A percentile compares a stretch with the other conserved stretches of the same genome.
These are phyloP conservation scores for Escallonia herrerae DNA, from an alignment of 129 eudicot species.

Conservation along the genomic window DNA sequence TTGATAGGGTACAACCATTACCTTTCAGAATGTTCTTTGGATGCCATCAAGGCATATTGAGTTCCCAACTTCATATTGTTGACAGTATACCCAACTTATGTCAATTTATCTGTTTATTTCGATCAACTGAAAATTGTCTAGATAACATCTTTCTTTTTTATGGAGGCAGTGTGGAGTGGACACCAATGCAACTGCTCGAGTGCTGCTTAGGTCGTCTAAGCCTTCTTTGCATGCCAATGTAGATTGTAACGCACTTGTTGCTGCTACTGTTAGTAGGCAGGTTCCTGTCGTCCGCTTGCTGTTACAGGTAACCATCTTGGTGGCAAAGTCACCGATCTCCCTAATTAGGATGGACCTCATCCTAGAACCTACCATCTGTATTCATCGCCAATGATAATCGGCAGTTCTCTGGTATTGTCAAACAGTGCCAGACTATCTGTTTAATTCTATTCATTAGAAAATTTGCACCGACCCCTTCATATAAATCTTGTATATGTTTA, in stretches of 20 bases:
- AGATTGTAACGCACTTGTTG: conserved; percentile 71
- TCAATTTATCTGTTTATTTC: too few relatives aligned
- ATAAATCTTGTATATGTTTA: too few relatives aligned
- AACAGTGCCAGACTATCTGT: background rate
- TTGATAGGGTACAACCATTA: too few relatives aligned
- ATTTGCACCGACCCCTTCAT: background rate
- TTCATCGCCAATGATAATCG: too few relatives aligned
- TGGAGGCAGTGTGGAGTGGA: conserved; percentile 67
- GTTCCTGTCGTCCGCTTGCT: conserved; percentile 46
- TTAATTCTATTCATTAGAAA: background rate
- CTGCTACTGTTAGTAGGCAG: conserved; percentile 72
- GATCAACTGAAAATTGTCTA: background rate
- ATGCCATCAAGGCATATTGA: too few relatives aligned
- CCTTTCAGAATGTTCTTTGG: too few relatives aligned
- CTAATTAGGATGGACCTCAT: too few relatives aligned
- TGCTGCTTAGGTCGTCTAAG: conserved; percentile 80
- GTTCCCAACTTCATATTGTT: too few relatives aligned
- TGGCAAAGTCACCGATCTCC: background rate
- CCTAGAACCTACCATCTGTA: too few relatives aligned
- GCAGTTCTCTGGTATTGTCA: background rate
- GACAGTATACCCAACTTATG: too few relatives aligned
- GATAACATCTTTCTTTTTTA: background rate
- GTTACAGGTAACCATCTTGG: conserved; percentile 37
- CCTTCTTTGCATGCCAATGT: conserved; percentile 72
- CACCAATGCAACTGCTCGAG: conserved; percentile 58